Evolutionary conservation across 2,329 filamentous ascomycete genomes (phyloP).

Genomic region (Cercospora sojina): DNA sequence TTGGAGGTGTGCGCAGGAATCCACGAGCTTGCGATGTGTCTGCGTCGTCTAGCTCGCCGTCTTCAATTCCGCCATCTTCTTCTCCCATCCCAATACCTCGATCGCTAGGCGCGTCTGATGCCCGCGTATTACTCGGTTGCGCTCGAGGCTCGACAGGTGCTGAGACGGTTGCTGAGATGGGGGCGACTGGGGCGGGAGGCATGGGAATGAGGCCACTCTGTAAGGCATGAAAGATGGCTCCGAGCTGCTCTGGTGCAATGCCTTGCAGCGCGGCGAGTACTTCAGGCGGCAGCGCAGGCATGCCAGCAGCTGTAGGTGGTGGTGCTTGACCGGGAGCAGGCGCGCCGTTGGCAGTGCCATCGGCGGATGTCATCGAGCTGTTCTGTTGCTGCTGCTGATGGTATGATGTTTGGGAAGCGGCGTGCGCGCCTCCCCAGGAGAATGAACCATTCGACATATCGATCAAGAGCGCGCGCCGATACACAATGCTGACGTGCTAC

Average conservation of each 20-base stretch:
- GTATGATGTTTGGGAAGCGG: conserved; percentile 10
- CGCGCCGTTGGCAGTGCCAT: conserved; percentile 16
- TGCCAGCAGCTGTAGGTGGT: background rate
- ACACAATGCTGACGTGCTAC: background rate
- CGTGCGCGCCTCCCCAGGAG: conserved; percentile 16
- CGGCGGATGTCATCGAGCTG: background rate
- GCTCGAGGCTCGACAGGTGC: background rate
- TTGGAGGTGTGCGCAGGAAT: conserved; percentile 33
- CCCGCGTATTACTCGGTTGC: background rate
- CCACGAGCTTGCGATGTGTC: conserved; percentile 18
- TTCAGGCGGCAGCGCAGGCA: conserved; percentile 7
- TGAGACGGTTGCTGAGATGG: background rate
- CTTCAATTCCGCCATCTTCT: conserved; percentile 79
- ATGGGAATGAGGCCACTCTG: conserved; percentile 32
- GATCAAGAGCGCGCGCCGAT: conserved; percentile 13
- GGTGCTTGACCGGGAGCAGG: conserved; percentile 4
- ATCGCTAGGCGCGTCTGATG: conserved; percentile 2
- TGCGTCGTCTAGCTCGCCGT: conserved; percentile 53
- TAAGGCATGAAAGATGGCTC: conserved; percentile 28
- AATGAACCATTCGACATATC: conserved; percentile 30
- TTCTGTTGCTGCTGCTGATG: conserved; percentile 17
- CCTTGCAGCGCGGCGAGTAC: conserved; percentile 21
- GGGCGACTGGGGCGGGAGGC: conserved; percentile 21
- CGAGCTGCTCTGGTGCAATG: conserved; percentile 34
- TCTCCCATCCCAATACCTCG: conserved; percentile 44